These are phyloP conservation scores for Stephania cephalantha DNA, from an alignment of 164 flowering plant genomes.

Conservation along the genomic window DNA sequence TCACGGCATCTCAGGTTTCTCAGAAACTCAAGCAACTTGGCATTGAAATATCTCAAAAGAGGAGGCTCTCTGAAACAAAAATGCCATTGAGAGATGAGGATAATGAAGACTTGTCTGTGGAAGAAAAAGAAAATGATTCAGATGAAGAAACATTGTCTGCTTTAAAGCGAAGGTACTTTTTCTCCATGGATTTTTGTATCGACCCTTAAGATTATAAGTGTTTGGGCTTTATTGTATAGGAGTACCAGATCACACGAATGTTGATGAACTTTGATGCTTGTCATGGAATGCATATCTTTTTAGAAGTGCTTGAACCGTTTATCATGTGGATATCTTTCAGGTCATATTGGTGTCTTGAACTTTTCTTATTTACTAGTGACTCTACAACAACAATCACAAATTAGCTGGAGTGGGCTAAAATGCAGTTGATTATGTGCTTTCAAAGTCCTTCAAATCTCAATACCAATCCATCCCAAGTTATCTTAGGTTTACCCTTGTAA, in stretches of 20 bases:
- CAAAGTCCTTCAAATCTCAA: no score
- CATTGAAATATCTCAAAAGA: slow-evolving; percentile 37
- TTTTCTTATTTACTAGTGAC: background rate
- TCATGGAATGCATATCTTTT: background rate
- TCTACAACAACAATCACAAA: no score
- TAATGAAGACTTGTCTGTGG: slow-evolving; percentile 14
- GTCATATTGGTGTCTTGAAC: background rate
- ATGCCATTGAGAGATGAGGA: slow-evolving; percentile 33
- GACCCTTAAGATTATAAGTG: background rate
- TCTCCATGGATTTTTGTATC: background rate
- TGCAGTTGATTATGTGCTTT: no score
- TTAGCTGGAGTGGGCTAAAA: no score
- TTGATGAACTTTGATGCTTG: background rate
- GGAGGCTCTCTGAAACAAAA: slow-evolving; percentile 20
- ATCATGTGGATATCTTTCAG: background rate
- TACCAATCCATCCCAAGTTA: no score
- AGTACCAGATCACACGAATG: background rate
- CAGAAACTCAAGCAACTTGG: slow-evolving; percentile 85
- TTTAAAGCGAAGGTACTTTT: slow-evolving; percentile 32
- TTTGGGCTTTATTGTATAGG: background rate
- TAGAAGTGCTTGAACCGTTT: background rate
- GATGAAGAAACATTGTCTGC: slow-evolving; percentile 57
- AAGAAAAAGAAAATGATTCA: slow-evolving; percentile 31
- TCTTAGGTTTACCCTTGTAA: no score
- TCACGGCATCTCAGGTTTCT: slow-evolving; percentile 65